These are phyloP conservation scores for Didymella segeticola DNA, from an alignment of 2,329 filamentous ascomycete genomes.

Conservation along the genomic window DNA sequence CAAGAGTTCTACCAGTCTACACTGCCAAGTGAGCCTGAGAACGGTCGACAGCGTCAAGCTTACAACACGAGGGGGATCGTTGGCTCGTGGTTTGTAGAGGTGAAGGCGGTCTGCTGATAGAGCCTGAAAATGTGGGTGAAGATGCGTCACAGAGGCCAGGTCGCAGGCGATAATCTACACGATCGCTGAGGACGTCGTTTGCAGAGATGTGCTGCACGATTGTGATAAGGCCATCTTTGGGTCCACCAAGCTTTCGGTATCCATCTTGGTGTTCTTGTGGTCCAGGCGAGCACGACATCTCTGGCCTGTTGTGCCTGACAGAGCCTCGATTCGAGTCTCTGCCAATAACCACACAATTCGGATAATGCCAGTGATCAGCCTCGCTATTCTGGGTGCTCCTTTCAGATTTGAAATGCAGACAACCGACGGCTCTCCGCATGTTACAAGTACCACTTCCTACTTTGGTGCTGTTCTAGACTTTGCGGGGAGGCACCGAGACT, in stretches of 20 bases:
- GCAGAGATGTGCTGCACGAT: not conserved
- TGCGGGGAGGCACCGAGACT: not conserved
- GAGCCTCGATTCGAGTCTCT: not conserved
- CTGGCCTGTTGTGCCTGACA: not conserved
- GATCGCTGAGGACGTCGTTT: not conserved
- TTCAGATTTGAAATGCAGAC: not conserved
- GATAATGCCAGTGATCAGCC: not conserved
- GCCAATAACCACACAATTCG: not conserved
- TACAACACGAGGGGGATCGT: constrained; percentile 9
- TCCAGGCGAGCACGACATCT: constrained; percentile 4
- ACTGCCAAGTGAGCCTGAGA: constrained; percentile 5
- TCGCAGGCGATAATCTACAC: not conserved
- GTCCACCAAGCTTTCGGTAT: not conserved
- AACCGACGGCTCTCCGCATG: not conserved
- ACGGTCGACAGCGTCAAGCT: constrained; percentile 2
- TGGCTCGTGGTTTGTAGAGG: constrained; percentile 6
- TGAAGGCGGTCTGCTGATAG: not conserved
- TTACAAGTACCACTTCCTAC: not conserved
- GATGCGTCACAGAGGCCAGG: constrained; percentile 1
- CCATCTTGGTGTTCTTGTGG: constrained; percentile 11
- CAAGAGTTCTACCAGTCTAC: not conserved
- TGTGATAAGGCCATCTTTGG: not conserved
- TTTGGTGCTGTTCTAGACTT: constrained; percentile 6
- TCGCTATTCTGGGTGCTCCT: not conserved
- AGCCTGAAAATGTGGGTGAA: not conserved